These are phyloP conservation scores for Starmera stellimalicola DNA, from an alignment of 1,139 yeast species.

Conservation along the genomic window DNA sequence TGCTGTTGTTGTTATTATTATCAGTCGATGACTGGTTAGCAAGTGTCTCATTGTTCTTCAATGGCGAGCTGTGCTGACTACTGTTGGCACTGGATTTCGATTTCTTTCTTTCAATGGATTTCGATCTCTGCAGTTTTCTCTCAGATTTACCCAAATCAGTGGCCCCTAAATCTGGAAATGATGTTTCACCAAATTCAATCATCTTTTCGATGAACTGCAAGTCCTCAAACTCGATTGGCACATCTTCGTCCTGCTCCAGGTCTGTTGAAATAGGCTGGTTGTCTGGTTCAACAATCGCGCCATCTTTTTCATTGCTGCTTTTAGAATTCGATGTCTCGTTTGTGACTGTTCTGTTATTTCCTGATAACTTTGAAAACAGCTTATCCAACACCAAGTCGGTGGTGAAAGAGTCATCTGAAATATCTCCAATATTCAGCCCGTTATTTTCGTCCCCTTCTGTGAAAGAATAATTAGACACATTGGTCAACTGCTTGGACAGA, in stretches of 20 bases:
- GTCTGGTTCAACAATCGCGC: neutral
- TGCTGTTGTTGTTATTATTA: neutral
- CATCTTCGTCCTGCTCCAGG: constrained; percentile 5
- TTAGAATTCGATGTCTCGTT: constrained; percentile 2
- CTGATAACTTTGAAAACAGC: constrained; percentile 6
- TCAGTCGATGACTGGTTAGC: neutral
- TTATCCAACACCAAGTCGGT: constrained; percentile 7
- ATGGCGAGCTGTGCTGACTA: neutral
- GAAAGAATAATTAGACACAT: constrained; percentile 13
- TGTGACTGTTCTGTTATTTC: constrained; percentile 2
- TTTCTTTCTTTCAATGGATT: constrained; percentile 17
- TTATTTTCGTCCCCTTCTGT: constrained; percentile 16
- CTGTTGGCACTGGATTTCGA: constrained; percentile 10
- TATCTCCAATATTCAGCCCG: constrained; percentile 6
- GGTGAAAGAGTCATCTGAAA: constrained; percentile 1
- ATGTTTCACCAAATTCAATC: constrained; percentile 19
- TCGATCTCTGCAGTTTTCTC: constrained; percentile 17
- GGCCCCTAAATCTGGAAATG: constrained; percentile 17
- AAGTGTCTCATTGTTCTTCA: neutral
- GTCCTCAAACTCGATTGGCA: constrained; percentile 13
- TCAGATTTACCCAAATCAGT: constrained; percentile 18
- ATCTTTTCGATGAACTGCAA: constrained; percentile 18
- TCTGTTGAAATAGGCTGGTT: neutral
- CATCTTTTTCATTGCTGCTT: constrained; percentile 2
- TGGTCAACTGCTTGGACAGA: neutral